Evolutionary conservation across 164 flowering plant species (phyloP).

Genomic region (Warburgia ugandensis): DNA sequence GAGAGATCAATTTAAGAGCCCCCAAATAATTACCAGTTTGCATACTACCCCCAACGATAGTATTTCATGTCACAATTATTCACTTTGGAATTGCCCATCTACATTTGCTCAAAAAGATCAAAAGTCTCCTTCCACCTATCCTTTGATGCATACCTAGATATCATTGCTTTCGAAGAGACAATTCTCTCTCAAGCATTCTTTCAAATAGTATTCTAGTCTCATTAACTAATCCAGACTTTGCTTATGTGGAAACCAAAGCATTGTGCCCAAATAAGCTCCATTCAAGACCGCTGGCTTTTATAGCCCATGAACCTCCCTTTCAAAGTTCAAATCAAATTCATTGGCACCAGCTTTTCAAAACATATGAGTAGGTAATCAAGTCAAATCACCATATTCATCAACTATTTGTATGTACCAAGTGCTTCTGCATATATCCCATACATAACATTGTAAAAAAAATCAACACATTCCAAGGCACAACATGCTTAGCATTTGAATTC

Average conservation of each 20-base stretch:
- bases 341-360: constrained; percentile 63
- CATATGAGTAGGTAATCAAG: constrained; percentile 50
- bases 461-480: constrained; percentile 50
- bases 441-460: constrained; percentile 36
- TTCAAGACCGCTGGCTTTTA: constrained; percentile 15
- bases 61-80: constrained; percentile 45
- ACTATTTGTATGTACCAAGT: constrained; percentile 28
- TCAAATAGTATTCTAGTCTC: constrained; percentile 39
- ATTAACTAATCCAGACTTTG: constrained; percentile 33
- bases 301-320: constrained; percentile 34
- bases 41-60: constrained; percentile 44
- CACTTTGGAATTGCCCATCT: constrained; percentile 11
- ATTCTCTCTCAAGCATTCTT: constrained; percentile 41
- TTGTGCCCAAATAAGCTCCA: constrained; percentile 47
- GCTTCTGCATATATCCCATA: constrained; percentile 27
- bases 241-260: constrained; percentile 49
- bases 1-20: constrained; percentile 37
- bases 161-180: constrained; percentile 53
- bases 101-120: constrained; percentile 34
- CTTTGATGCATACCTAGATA: constrained; percentile 38
- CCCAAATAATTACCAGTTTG: constrained; percentile 27
- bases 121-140: constrained; percentile 46
- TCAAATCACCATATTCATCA: constrained; percentile 32
- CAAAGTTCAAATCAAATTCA: constrained; percentile 26
- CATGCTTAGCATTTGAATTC: constrained; percentile 18